phyloP scores from a whole-genome alignment of 2,329 filamentous ascomycete species.

The Mollisiaceae sp. region DNA sequence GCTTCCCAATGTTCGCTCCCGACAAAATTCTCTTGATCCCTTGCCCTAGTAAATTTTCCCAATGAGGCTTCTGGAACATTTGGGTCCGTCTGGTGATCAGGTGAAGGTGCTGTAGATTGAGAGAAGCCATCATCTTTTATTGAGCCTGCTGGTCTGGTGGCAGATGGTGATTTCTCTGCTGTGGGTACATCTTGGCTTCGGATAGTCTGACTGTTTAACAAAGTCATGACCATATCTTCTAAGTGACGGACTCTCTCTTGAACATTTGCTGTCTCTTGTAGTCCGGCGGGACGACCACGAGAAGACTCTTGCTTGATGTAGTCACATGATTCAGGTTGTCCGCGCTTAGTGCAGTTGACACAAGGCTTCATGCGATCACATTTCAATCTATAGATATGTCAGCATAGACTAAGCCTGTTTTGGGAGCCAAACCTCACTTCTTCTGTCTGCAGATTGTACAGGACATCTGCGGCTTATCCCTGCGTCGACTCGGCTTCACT shows the following conservation, averaged over 20 bases:
- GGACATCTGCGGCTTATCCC: constrained; percentile 28
- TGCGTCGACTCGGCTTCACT: constrained; percentile 21
- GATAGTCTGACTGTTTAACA: constrained; percentile 17
- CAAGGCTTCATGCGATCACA: constrained; percentile 59
- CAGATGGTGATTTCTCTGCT: not conserved
- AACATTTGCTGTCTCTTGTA: constrained; percentile 10
- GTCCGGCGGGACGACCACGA: not conserved
- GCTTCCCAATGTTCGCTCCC: constrained; percentile 63
- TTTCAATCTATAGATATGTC: constrained; percentile 43
- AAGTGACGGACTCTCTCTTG: constrained; percentile 22
- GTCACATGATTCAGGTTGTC: constrained; percentile 44
- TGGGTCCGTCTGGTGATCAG: not conserved
- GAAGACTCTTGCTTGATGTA: constrained; percentile 19
- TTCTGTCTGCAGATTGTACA: constrained; percentile 29
- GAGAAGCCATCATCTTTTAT: not conserved
- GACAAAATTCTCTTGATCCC: constrained; percentile 41
- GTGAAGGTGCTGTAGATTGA: not conserved
- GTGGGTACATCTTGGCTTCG: not conserved
- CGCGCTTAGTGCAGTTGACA: constrained; percentile 57
- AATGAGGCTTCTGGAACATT: not conserved
- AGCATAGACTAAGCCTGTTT: constrained; percentile 12
- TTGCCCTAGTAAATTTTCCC: constrained; percentile 1
- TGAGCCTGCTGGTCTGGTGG: not conserved
- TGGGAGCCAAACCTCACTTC: constrained; percentile 15
- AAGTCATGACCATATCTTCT: constrained; percentile 22